Conservation (phyloP, 176 grass and related monocot genomes). For the Bromus sterilis region DNA sequence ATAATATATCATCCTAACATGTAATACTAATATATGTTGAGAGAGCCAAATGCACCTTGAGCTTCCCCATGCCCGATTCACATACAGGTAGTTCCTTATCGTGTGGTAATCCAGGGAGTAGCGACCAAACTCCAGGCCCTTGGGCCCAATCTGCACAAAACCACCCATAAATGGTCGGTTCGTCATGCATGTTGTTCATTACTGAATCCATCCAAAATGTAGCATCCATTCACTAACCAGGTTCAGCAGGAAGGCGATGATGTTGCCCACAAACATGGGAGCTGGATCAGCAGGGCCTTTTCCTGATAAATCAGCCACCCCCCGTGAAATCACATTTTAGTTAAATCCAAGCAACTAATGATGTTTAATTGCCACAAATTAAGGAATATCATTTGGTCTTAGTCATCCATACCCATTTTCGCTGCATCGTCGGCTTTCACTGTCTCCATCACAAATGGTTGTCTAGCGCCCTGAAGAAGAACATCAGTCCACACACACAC, state of each 20-base stretch:
- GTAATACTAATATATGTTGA: background rate
- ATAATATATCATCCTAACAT: background rate
- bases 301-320: slow-evolving; percentile 37
- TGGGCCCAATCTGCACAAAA: slow-evolving; percentile 69
- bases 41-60: slow-evolving; percentile 27
- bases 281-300: slow-evolving; percentile 68
- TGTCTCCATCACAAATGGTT: slow-evolving; percentile 90
- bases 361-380: background rate
- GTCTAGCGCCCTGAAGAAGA: slow-evolving; percentile 55
- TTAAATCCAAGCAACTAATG: background rate
- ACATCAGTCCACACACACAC: background rate
- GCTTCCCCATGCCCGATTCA: slow-evolving; percentile 71
- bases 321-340: background rate
- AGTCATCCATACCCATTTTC: slow-evolving; percentile 63
- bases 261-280: slow-evolving; percentile 71
- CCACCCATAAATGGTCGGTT: background rate
- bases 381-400: background rate
- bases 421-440: slow-evolving; percentile 92
- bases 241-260: slow-evolving; percentile 78
- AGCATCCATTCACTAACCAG: slow-evolving; percentile 35
- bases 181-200: background rate
- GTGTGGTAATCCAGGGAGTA: slow-evolving; percentile 97
- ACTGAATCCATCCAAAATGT: background rate
- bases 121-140: slow-evolving; percentile 93
- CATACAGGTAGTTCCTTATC: slow-evolving; percentile 82